phyloP scores from a whole-genome alignment of 1,284 basidiomycete genomes.

The Nidula niveotomentosa region DNA sequence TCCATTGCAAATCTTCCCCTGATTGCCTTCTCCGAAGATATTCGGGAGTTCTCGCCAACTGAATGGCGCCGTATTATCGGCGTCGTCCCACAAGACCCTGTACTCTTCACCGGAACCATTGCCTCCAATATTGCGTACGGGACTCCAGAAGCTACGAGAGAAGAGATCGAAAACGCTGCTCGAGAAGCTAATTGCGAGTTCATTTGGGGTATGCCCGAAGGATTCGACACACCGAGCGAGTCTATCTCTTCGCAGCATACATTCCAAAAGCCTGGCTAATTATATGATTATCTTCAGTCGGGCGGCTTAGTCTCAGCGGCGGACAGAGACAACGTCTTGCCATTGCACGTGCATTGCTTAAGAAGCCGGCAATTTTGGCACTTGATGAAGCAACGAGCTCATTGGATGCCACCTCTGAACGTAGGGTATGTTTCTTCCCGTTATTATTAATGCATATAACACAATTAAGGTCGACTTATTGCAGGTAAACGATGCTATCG shows the following conservation, averaged over 20 bases:
- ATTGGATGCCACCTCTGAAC: constrained; percentile 88
- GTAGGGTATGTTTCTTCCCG: constrained; percentile 44
- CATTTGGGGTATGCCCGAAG: constrained; percentile 88
- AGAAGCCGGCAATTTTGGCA: constrained; percentile 80
- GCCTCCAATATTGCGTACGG: constrained; percentile 95
- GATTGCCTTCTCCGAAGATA: constrained; percentile 43
- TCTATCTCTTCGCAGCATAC: not conserved
- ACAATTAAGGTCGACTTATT: constrained; percentile 3
- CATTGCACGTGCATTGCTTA: constrained; percentile 81
- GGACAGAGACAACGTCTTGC: constrained; percentile 76
- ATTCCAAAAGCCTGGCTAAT: too few species aligned
- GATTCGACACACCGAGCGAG: constrained; percentile 40
- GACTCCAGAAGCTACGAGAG: constrained; percentile 66
- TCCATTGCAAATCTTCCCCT: constrained; percentile 4
- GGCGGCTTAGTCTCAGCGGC: constrained; percentile 72
- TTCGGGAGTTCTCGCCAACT: constrained; percentile 78
- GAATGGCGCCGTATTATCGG: constrained; percentile 89
- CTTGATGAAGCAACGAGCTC: constrained; percentile 86
- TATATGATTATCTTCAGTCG: constrained; percentile 43
- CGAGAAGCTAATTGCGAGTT: constrained; percentile 95
- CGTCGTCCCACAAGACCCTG: constrained; percentile 83
- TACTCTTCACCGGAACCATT: constrained; percentile 85
- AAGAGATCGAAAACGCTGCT: constrained; percentile 88
- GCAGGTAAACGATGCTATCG: constrained; percentile 88
- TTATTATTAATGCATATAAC: constrained; percentile 1